A percentile compares a stretch with the other conserved stretches of the same genome.
Evolutionary conservation across 2,329 filamentous ascomycete species (phyloP).

Genomic region (Nannizziopsis barbatae): DNA sequence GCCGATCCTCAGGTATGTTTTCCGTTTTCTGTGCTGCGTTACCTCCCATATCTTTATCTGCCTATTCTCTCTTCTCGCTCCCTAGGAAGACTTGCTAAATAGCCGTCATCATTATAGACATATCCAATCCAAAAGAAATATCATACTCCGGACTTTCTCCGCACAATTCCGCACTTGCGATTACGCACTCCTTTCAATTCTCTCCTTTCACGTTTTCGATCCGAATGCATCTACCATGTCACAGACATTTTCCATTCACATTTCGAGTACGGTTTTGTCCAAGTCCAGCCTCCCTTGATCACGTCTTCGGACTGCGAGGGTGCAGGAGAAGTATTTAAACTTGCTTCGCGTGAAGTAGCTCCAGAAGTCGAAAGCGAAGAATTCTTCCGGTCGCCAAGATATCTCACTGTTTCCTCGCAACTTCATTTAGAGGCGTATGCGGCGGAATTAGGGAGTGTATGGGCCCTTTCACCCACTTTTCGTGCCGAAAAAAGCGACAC

Average conservation of each 20-base stretch:
- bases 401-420: conserved; percentile 89
- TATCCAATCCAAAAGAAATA: conserved; percentile 96
- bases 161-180: conserved; percentile 77
- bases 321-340: conserved; percentile 80
- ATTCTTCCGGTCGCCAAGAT: conserved; percentile 83
- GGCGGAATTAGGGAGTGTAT: conserved; percentile 79
- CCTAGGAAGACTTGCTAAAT: background rate
- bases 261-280: conserved; percentile 46
- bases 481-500: conserved; percentile 90
- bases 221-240: conserved; percentile 61
- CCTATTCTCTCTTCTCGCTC: background rate
- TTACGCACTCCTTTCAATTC: conserved; percentile 70
- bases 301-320: conserved; percentile 97
- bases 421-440: conserved; percentile 87
- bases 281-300: conserved; percentile 86
- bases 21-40: too few relatives aligned
- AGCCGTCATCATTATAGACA: conserved; percentile 44
- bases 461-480: conserved; percentile 89
- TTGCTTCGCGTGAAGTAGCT: conserved; percentile 41
- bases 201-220: conserved; percentile 69
- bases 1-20: conserved; percentile 65
- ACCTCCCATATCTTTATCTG: background rate
- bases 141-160: conserved; percentile 77
- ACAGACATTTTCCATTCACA: conserved; percentile 60
- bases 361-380: conserved; percentile 33